These are phyloP conservation scores for Talaromyces atroroseus DNA, from an alignment of 2,329 filamentous ascomycete genomes.

Conservation along the genomic window DNA sequence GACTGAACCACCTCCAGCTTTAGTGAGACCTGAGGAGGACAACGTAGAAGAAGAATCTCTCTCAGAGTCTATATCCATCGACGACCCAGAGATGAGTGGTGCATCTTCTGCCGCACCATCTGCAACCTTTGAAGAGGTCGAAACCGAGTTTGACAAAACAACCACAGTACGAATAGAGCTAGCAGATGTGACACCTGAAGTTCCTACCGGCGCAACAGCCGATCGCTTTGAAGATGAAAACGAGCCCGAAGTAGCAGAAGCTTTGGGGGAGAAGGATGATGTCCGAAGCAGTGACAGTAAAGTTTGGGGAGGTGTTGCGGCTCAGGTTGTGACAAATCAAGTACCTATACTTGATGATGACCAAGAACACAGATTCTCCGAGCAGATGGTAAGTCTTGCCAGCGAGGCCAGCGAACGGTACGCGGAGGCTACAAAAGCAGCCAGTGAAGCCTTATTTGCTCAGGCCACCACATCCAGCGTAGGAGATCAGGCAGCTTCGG, in stretches of 20 bases:
- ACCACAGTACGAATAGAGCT: slow-evolving; percentile 8
- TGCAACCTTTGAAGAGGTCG: neutral
- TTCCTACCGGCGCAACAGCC: neutral
- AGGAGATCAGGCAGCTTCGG: slow-evolving; percentile 47
- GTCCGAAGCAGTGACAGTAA: slow-evolving; percentile 27
- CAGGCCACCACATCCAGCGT: slow-evolving; percentile 42
- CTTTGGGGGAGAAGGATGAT: neutral
- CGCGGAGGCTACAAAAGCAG: slow-evolving; percentile 49
- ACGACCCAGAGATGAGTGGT: slow-evolving; percentile 2
- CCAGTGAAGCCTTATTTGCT: slow-evolving; percentile 51
- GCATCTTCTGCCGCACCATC: slow-evolving; percentile 10
- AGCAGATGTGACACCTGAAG: slow-evolving; percentile 3
- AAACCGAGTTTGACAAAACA: slow-evolving; percentile 25
- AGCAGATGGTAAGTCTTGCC: slow-evolving; percentile 48
- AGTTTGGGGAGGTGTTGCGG: slow-evolving; percentile 51
- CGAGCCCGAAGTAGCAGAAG: neutral
- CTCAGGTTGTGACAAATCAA: slow-evolving; percentile 45
- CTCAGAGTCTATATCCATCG: neutral
- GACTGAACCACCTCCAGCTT: slow-evolving; percentile 32
- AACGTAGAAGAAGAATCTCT: neutral
- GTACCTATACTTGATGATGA: slow-evolving; percentile 47
- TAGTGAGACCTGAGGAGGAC: slow-evolving; percentile 20
- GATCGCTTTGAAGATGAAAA: neutral
- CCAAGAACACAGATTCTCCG: slow-evolving; percentile 44
- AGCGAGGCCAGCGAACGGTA: slow-evolving; percentile 50